Evolutionary conservation across 2,329 filamentous ascomycete species (phyloP).

Genomic region (Penicillium sp.): DNA sequence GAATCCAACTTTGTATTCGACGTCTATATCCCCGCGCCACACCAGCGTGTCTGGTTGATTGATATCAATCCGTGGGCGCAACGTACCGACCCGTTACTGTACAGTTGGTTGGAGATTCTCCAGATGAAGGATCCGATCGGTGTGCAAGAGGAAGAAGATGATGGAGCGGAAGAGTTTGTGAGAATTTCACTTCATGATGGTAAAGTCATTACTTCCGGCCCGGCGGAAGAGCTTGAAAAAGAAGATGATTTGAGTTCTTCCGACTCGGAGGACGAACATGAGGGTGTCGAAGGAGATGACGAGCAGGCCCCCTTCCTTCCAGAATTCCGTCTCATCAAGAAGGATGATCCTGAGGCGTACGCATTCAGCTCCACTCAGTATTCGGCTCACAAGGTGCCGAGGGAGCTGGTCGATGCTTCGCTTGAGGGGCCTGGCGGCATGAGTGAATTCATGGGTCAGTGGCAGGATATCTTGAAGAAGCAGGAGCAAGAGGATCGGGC

Average conservation of each 20-base stretch:
- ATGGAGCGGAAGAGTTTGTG: constrained; percentile 35
- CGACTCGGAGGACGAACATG: constrained; percentile 38
- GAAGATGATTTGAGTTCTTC: constrained; percentile 32
- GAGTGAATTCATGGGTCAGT: constrained; percentile 75
- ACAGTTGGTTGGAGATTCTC: constrained; percentile 85
- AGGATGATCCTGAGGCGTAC: constrained; percentile 84
- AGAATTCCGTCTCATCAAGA: constrained; percentile 78
- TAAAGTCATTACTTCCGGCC: constrained; percentile 13
- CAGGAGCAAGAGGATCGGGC: constrained; percentile 43
- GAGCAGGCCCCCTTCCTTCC: constrained; percentile 57
- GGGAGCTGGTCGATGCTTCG: constrained; percentile 77
- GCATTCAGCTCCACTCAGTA: constrained; percentile 84
- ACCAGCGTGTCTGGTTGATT: constrained; percentile 78
- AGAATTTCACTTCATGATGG: constrained; percentile 35
- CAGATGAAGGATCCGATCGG: constrained; percentile 56
- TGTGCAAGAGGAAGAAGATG: constrained; percentile 36
- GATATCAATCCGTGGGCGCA: constrained; percentile 96
- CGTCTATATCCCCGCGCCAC: constrained; percentile 77
- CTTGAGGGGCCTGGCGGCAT: constrained; percentile 70
- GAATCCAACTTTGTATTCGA: constrained; percentile 87
- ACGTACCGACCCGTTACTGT: constrained; percentile 83
- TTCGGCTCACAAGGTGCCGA: constrained; percentile 92
- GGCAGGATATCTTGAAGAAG: constrained; percentile 60
- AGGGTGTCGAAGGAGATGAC: constrained; percentile 55
- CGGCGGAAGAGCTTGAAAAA: constrained; percentile 27